phyloP scores from a whole-genome alignment of 352 stramenopile genomes.

The Globisporangium carolinianum region DNA sequence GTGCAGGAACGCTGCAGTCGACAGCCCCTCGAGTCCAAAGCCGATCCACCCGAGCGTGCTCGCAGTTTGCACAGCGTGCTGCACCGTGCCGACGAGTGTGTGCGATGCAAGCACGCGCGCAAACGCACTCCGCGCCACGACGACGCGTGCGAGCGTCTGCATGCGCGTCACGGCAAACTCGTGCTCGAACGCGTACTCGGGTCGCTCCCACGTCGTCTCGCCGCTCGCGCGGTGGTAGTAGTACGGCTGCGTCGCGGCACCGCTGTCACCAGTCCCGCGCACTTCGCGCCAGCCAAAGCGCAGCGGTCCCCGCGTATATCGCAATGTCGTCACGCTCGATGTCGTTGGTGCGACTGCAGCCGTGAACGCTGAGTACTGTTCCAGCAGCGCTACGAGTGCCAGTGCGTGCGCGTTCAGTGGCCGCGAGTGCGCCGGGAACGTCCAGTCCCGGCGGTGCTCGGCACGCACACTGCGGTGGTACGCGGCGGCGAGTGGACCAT shows the following conservation, averaged over 20 bases:
- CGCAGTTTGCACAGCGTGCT: slow-evolving; percentile 12
- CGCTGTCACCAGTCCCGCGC: slow-evolving; percentile 1
- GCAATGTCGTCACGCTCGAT: slow-evolving; percentile 13
- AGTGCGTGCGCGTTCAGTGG: slow-evolving; percentile 43
- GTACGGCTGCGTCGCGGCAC: slow-evolving; percentile 14
- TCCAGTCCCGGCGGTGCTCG: slow-evolving; percentile 40
- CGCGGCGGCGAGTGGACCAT: slow-evolving; percentile 13
- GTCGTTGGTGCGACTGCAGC: not conserved
- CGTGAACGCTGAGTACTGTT: slow-evolving; percentile 23
- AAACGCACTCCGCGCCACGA: slow-evolving; percentile 27
- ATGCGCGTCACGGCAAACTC: slow-evolving; percentile 57
- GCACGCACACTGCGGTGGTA: slow-evolving; percentile 53
- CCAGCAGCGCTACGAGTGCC: slow-evolving; percentile 38
- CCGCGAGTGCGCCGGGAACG: slow-evolving; percentile 42
- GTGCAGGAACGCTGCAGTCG: slow-evolving; percentile 37
- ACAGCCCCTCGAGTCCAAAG: slow-evolving; percentile 71
- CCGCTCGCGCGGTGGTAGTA: slow-evolving; percentile 41
- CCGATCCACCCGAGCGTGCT: slow-evolving; percentile 42
- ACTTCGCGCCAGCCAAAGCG: slow-evolving; percentile 66
- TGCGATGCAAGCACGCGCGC: slow-evolving; percentile 24
- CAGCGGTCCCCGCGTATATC: slow-evolving; percentile 43
- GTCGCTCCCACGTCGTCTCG: slow-evolving; percentile 46
- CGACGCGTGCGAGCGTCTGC: slow-evolving; percentile 47
- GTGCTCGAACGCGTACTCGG: slow-evolving; percentile 61
- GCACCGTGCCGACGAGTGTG: slow-evolving; percentile 38